phyloP scores from a whole-genome alignment of 2,329 filamentous ascomycete genomes.

The Plectosphaerella cucumerina region DNA sequence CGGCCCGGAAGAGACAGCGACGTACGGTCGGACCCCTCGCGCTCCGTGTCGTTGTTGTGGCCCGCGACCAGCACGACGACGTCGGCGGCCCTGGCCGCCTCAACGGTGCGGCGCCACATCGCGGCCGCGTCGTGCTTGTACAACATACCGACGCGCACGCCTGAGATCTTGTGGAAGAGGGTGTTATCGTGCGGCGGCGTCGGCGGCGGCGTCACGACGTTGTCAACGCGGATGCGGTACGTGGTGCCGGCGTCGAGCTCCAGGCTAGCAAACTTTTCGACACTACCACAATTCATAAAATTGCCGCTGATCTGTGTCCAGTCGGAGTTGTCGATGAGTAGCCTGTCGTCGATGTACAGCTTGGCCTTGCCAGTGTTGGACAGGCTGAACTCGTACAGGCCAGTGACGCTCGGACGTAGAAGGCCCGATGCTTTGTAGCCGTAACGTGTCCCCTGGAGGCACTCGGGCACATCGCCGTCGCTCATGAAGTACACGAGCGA shows the following conservation, averaged over 20 bases:
- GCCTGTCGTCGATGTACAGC: slow-evolving; percentile 28
- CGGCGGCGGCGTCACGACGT: slow-evolving; percentile 13
- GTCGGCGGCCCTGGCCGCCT: slow-evolving; percentile 50
- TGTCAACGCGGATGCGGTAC: slow-evolving; percentile 13
- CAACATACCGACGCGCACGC: slow-evolving; percentile 45
- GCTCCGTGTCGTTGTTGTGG: slow-evolving; percentile 41
- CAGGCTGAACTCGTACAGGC: slow-evolving; percentile 22
- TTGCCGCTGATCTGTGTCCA: slow-evolving; percentile 35
- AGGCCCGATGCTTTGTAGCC: slow-evolving; percentile 21
- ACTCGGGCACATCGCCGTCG: slow-evolving; percentile 13
- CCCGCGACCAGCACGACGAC: slow-evolving; percentile 53
- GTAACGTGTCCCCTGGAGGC: slow-evolving; percentile 17
- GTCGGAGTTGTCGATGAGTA: slow-evolving; percentile 40
- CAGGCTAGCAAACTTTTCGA: slow-evolving; percentile 3
- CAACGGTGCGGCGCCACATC: too few relatives aligned
- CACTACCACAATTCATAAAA: slow-evolving; percentile 16
- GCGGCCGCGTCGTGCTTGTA: too few relatives aligned
- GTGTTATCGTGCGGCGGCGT: slow-evolving; percentile 16
- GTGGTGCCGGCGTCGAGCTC: slow-evolving; percentile 6
- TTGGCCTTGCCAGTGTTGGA: slow-evolving; percentile 10
- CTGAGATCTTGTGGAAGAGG: slow-evolving; percentile 16
- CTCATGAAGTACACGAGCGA: slow-evolving; percentile 15
- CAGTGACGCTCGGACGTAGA: slow-evolving; percentile 19
- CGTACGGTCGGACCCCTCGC: slow-evolving; percentile 60
- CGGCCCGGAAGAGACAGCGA: slow-evolving; percentile 59